Conservation (phyloP, 1,284 basidiomycete species). For the Leccinum ponderosum region DNA sequence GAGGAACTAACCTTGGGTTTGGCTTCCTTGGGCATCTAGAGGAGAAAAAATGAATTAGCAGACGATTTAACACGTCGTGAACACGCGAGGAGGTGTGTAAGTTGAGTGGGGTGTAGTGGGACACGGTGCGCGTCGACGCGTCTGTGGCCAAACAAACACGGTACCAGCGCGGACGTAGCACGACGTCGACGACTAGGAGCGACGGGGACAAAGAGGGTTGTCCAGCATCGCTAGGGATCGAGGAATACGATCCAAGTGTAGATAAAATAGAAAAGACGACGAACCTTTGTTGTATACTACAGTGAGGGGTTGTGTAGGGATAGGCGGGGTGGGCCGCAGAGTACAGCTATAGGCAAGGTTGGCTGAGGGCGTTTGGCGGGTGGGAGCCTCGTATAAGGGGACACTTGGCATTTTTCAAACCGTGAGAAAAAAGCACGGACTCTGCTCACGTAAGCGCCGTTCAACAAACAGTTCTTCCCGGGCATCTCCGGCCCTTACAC, state of each 20-base stretch:
- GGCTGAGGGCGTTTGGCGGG: conserved; percentile 33
- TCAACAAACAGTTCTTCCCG: conserved; percentile 33
- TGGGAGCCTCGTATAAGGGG: conserved; percentile 40
- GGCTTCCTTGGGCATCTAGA: conserved; percentile 82
- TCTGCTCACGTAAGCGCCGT: conserved; percentile 35
- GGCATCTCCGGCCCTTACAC: conserved; percentile 27
- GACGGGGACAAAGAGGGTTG: conserved; percentile 13
- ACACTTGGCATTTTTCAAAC: conserved; percentile 29
- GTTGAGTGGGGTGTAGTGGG: conserved; percentile 23
- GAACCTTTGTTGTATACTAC: conserved; percentile 35
- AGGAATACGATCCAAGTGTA: conserved; percentile 22
- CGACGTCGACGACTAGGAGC: conserved; percentile 13
- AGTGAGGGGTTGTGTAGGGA: conserved; percentile 21
- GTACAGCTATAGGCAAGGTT: conserved; percentile 41
- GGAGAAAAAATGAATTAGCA: conserved; percentile 36
- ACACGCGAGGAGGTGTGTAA: conserved; percentile 26
- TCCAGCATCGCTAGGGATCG: conserved; percentile 23
- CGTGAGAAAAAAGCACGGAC: conserved; percentile 39
- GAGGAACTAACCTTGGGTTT: conserved; percentile 63
- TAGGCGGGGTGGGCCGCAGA: conserved; percentile 37
- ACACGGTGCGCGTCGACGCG: conserved; percentile 37
- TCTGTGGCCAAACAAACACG: conserved; percentile 35
- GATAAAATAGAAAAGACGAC: conserved; percentile 23
- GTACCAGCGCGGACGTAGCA: conserved; percentile 14
- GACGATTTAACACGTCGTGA: conserved; percentile 34